Evolutionary conservation across 345 rosid genomes (phyloP).

Genomic region (Acer negundo): DNA sequence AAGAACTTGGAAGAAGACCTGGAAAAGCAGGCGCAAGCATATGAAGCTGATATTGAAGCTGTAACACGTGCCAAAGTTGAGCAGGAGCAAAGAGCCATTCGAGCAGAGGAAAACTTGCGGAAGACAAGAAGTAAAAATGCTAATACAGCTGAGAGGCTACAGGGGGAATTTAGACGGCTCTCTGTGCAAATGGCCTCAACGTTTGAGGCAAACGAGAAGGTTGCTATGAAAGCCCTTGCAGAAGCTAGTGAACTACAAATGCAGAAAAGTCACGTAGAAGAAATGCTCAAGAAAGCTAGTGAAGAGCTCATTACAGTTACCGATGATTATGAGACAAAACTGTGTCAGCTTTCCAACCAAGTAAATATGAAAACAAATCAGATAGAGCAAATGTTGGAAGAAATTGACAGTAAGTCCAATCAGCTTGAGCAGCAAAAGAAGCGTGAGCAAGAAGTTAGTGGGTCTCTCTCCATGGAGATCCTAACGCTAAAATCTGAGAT

Average conservation of each 20-base stretch:
- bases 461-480: conserved; percentile 41
- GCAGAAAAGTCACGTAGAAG: conserved; percentile 66
- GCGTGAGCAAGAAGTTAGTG: conserved; percentile 49
- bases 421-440: conserved; percentile 52
- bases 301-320: conserved; percentile 49
- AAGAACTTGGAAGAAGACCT: conserved; percentile 66
- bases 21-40: conserved; percentile 55
- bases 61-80: conserved; percentile 57
- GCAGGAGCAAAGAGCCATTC: conserved; percentile 87
- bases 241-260: conserved; percentile 66
- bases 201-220: conserved; percentile 78
- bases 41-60: conserved; percentile 65
- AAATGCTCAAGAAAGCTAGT: conserved; percentile 56
- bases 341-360: conserved; percentile 46
- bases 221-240: conserved; percentile 68
- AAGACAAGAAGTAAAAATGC: conserved; percentile 70
- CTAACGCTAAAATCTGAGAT: conserved; percentile 43
- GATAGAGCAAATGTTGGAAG: conserved; percentile 44
- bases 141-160: conserved; percentile 74
- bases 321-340: conserved; percentile 54
- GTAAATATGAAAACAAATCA: conserved; percentile 45
- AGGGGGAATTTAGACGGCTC: conserved; percentile 75
- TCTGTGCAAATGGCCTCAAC: conserved; percentile 78
- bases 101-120: conserved; percentile 77
- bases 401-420: conserved; percentile 51